Conservation (phyloP, 352 stramenopile genomes). For the Pythium phragmiticola region DNA sequence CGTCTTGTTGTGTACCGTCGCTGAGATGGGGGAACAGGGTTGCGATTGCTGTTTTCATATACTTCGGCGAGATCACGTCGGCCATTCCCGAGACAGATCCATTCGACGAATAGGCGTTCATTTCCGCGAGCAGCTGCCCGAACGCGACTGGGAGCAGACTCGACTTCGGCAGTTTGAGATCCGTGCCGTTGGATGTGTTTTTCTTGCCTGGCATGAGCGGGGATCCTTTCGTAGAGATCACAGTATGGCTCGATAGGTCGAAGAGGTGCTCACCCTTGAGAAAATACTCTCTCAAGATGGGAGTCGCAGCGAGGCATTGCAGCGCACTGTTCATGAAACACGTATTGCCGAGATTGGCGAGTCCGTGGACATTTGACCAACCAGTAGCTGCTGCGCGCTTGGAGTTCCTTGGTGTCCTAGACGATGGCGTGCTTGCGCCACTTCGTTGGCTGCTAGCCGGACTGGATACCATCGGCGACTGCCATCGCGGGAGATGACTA, state of each 20-base stretch:
- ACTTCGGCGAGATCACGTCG: conserved; percentile 51
- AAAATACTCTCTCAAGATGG: conserved; percentile 91
- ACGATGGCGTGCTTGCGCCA: conserved; percentile 16
- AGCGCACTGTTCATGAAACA: conserved; percentile 86
- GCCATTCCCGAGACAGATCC: conserved; percentile 27
- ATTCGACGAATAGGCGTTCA: conserved; percentile 35
- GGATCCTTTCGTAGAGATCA: not conserved
- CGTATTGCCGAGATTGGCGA: conserved; percentile 73
- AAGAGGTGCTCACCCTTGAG: conserved; percentile 72
- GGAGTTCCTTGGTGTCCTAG: conserved; percentile 10
- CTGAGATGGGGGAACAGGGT: conserved; percentile 86
- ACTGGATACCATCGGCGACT: conserved; percentile 12
- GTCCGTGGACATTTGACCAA: conserved; percentile 79
- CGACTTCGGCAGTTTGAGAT: conserved; percentile 15
- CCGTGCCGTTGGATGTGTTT: conserved; percentile 34
- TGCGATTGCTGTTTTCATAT: conserved; percentile 75
- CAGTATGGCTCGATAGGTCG: conserved; percentile 60
- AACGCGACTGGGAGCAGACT: conserved; percentile 68
- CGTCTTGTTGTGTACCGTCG: conserved; percentile 94
- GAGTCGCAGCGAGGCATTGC: conserved; percentile 91
- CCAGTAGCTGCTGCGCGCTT: conserved; percentile 41
- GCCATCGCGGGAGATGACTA: conserved; percentile 12
- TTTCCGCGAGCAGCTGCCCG: conserved; percentile 70
- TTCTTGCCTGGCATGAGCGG: conserved; percentile 5
- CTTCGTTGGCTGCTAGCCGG: conserved; percentile 19